These are phyloP conservation scores for Hanseniaspora mollemarum DNA, from an alignment of 805 yeast species.

Conservation along the genomic window DNA sequence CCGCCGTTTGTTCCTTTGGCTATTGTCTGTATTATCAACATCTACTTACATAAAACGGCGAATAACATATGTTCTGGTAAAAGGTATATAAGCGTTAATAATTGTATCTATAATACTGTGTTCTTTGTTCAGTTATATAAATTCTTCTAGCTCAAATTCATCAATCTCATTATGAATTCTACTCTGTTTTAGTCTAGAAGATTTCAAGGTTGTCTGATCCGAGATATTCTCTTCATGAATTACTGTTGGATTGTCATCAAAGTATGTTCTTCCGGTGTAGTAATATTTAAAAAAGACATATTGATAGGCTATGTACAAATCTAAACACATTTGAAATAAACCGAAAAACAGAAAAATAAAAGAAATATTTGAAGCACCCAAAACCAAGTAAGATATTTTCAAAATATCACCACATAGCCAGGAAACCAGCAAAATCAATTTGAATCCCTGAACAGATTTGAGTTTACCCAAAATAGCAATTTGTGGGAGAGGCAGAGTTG, in stretches of 20 bases:
- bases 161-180: constrained; percentile 13
- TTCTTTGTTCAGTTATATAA: not conserved
- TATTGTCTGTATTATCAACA: too few species aligned
- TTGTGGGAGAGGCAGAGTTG: constrained; percentile 65
- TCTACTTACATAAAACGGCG: too few species aligned
- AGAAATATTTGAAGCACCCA: constrained; percentile 63
- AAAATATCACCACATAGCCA: constrained; percentile 86
- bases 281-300: constrained; percentile 50
- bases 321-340: constrained; percentile 64
- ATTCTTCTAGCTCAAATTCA: constrained; percentile 15
- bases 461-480: constrained; percentile 55
- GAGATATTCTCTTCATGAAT: constrained; percentile 3
- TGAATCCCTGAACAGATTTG: constrained; percentile 66
- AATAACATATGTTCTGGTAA: too few species aligned
- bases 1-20: too few species aligned
- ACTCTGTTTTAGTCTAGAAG: constrained; percentile 3
- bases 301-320: constrained; percentile 61
- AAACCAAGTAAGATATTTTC: constrained; percentile 62
- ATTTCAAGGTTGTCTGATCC: not conserved
- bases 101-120: not conserved
- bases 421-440: constrained; percentile 58
- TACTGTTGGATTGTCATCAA: constrained; percentile 15
- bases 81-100: too few species aligned
- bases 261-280: constrained; percentile 20
- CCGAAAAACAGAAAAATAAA: constrained; percentile 57